A percentile compares a stretch with the other conserved stretches of the same genome.
Evolutionary conservation across 2,329 filamentous ascomycete genomes (phyloP).

Genomic region (Fusarium buharicum): DNA sequence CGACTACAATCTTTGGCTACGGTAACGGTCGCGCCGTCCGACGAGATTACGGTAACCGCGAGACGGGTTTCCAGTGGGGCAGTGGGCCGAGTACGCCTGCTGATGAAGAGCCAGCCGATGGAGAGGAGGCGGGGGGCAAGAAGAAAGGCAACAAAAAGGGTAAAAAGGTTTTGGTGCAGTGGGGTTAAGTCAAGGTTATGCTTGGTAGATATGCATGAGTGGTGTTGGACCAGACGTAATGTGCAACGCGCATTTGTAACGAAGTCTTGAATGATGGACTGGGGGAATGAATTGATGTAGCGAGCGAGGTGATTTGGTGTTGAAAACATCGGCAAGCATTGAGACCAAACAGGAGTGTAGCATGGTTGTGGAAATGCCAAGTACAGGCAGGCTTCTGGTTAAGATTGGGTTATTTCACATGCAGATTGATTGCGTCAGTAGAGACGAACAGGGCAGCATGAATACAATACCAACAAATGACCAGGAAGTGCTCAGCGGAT

Average conservation of each 20-base stretch:
- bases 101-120: conserved; percentile 43
- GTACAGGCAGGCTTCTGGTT: background rate
- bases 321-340: background rate
- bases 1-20: conserved; percentile 71
- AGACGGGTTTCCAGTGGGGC: conserved; percentile 67
- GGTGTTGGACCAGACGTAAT: background rate
- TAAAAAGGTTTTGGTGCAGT: conserved; percentile 70
- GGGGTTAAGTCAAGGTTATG: conserved; percentile 57
- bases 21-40: conserved; percentile 64
- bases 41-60: conserved; percentile 60
- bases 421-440: background rate
- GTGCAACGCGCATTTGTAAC: background rate
- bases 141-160: conserved; percentile 69
- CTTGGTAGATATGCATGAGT: background rate
- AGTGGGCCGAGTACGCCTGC: conserved; percentile 44
- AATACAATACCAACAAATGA: background rate
- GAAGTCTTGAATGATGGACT: background rate
- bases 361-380: background rate
- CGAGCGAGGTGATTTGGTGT: conserved; percentile 4
- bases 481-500: too few species aligned
- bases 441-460: background rate
- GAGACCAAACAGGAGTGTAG: background rate
- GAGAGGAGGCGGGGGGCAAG: conserved; percentile 50
- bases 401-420: background rate
- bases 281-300: conserved; percentile 1